Percentiles rank a stretch among this genome's conserved stretches.
phyloP scores from a whole-genome alignment of 345 rosid genomes.

The Eutrema heterophyllum region DNA sequence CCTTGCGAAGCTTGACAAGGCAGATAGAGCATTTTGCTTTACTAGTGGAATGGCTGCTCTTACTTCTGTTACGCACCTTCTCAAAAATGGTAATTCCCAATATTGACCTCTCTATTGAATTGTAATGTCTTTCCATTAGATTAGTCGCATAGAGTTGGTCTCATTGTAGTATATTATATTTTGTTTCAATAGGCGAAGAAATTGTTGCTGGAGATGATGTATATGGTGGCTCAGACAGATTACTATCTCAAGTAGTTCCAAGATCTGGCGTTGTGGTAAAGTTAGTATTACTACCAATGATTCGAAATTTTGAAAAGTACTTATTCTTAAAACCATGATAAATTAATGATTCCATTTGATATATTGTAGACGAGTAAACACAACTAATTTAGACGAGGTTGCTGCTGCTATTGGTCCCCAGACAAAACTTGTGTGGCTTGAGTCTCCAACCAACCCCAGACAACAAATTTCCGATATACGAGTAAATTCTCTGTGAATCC shows the following conservation, averaged over 20 bases:
- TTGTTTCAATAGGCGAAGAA: slow-evolving; percentile 55
- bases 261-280: slow-evolving; percentile 68
- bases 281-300: slow-evolving; percentile 43
- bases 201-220: slow-evolving; percentile 93
- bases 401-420: slow-evolving; percentile 67
- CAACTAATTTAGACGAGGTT: slow-evolving; percentile 62
- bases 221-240: slow-evolving; percentile 91
- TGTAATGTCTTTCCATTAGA: not conserved
- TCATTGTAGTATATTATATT: not conserved
- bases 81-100: slow-evolving; percentile 48
- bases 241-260: slow-evolving; percentile 81
- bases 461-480: slow-evolving; percentile 80
- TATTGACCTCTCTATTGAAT: not conserved
- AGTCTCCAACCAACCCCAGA: slow-evolving; percentile 90
- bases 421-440: slow-evolving; percentile 91
- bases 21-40: slow-evolving; percentile 93
- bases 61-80: slow-evolving; percentile 69
- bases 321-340: slow-evolving; percentile 1
- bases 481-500: slow-evolving; percentile 28
- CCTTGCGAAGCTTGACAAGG: slow-evolving; percentile 92
- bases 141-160: not conserved
- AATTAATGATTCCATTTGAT: slow-evolving; percentile 3
- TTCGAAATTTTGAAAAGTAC: not conserved
- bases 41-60: slow-evolving; percentile 99
- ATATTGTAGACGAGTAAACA: slow-evolving; percentile 71